Conservation (phyloP, 345 rosid species). For the Raphanus raphanistrum region DNA sequence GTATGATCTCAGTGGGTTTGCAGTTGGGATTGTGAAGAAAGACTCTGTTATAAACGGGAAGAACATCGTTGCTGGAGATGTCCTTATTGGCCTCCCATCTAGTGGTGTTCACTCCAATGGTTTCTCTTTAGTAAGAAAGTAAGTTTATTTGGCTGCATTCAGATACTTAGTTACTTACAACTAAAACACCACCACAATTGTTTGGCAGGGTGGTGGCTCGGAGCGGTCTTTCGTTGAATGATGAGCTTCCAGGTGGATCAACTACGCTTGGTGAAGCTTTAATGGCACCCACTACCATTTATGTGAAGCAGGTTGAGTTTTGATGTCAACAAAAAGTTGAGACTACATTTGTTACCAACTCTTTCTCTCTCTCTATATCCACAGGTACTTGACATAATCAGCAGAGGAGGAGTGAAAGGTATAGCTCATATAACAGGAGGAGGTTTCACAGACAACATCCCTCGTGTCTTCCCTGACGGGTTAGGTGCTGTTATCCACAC, state of each 20-base stretch:
- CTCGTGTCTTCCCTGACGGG: constrained; percentile 73
- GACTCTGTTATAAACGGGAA: constrained; percentile 79
- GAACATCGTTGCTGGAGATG: constrained; percentile 73
- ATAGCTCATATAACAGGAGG: constrained; percentile 92
- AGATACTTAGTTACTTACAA: neutral
- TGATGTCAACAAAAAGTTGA: neutral
- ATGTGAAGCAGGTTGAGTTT: constrained; percentile 79
- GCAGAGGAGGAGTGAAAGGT: constrained; percentile 86
- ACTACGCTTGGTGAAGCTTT: constrained; percentile 72
- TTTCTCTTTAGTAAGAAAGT: constrained; percentile 90
- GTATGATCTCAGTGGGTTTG: constrained; percentile 93
- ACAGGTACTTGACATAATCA: constrained; percentile 73
- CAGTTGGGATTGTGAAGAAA: constrained; percentile 84
- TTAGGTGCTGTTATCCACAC: constrained; percentile 68
- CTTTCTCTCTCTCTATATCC: neutral
- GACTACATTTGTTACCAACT: neutral
- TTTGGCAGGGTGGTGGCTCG: constrained; percentile 62
- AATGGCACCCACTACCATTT: constrained; percentile 89
- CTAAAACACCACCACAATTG: neutral
- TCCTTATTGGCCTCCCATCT: constrained; percentile 83
- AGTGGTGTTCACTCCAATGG: constrained; percentile 97
- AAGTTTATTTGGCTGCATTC: neutral
- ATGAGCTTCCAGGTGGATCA: constrained; percentile 68
- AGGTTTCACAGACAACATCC: constrained; percentile 88
- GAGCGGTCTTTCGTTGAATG: constrained; percentile 62